Conservation (phyloP, 2,329 filamentous ascomycete species). For the Dendryphion nanum region DNA sequence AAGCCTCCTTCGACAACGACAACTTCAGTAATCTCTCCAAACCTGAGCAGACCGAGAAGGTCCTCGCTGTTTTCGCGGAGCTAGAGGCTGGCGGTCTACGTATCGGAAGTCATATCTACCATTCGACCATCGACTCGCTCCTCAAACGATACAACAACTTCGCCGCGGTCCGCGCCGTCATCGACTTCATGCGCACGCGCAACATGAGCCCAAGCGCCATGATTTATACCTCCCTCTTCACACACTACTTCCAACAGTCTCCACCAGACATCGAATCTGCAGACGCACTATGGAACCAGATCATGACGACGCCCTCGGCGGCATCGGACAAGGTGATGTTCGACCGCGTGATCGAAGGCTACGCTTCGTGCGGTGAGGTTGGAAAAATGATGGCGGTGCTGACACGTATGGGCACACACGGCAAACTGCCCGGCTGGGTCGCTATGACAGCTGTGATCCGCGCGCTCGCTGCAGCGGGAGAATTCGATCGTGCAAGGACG, state of each 20-base stretch:
- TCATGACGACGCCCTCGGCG: slow-evolving; percentile 31
- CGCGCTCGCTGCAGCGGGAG: slow-evolving; percentile 37
- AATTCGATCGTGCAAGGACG: slow-evolving; percentile 31
- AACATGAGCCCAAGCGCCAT: slow-evolving; percentile 58
- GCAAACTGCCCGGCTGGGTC: slow-evolving; percentile 43
- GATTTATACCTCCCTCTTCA: slow-evolving; percentile 72
- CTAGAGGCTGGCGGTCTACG: slow-evolving; percentile 59
- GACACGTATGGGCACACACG: slow-evolving; percentile 36
- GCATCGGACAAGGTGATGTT: slow-evolving; percentile 61
- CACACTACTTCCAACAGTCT: slow-evolving; percentile 61
- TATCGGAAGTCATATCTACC: slow-evolving; percentile 64
- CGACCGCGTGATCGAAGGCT: slow-evolving; percentile 69
- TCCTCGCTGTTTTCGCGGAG: slow-evolving; percentile 54
- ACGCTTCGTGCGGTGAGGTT: slow-evolving; percentile 55
- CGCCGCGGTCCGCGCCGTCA: slow-evolving; percentile 57
- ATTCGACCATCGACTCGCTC: slow-evolving; percentile 67
- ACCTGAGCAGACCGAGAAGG: slow-evolving; percentile 51
- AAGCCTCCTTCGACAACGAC: slow-evolving; percentile 54
- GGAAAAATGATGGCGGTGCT: slow-evolving; percentile 45
- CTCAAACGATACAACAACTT: slow-evolving; percentile 50
- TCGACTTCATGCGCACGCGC: slow-evolving; percentile 59
- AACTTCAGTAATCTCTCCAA: slow-evolving; percentile 43
- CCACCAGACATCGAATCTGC: slow-evolving; percentile 62
- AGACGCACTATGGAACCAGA: slow-evolving; percentile 55
- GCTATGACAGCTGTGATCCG: slow-evolving; percentile 40